Evolutionary conservation across 129 eudicot genomes (phyloP).

Genomic region (Ambrosia artemisiifolia): DNA sequence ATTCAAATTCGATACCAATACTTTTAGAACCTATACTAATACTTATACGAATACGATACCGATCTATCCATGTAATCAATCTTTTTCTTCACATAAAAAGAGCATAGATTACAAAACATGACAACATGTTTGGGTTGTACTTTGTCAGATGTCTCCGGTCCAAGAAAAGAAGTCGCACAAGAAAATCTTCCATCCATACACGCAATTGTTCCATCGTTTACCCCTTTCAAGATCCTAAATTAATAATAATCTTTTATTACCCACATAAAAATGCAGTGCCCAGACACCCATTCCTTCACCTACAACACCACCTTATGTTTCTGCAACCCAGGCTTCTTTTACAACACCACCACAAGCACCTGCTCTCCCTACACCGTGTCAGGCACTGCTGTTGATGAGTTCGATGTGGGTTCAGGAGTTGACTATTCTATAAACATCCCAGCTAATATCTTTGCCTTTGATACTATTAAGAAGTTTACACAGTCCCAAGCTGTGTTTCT

Average conservation of each 20-base stretch:
- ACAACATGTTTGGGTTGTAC: not conserved
- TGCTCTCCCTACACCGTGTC: constrained; percentile 39
- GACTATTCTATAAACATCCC: constrained; percentile 63
- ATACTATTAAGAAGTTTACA: constrained; percentile 66
- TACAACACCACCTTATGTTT: constrained; percentile 65
- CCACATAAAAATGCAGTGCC: constrained; percentile 30
- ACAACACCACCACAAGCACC: constrained; percentile 36
- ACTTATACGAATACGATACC: too few relatives aligned
- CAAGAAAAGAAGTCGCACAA: not conserved
- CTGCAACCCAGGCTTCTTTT: constrained; percentile 75
- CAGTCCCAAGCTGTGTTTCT: constrained; percentile 91
- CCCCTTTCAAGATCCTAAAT: not conserved
- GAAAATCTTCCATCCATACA: not conserved
- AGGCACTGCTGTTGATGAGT: constrained; percentile 1
- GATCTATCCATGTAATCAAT: too few relatives aligned
- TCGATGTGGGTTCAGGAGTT: constrained; percentile 55
- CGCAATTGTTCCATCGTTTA: not conserved
- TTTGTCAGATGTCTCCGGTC: too few relatives aligned
- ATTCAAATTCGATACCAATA: too few relatives aligned
- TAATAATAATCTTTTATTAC: not conserved
- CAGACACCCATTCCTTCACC: constrained; percentile 32
- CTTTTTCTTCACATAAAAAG: too few relatives aligned
- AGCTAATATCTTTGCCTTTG: constrained; percentile 60
- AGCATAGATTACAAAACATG: not conserved
- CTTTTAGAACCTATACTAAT: too few relatives aligned